These are phyloP conservation scores for Epipyxis sp. DNA, from an alignment of 108 stramenopile species.

Conservation along the genomic window DNA sequence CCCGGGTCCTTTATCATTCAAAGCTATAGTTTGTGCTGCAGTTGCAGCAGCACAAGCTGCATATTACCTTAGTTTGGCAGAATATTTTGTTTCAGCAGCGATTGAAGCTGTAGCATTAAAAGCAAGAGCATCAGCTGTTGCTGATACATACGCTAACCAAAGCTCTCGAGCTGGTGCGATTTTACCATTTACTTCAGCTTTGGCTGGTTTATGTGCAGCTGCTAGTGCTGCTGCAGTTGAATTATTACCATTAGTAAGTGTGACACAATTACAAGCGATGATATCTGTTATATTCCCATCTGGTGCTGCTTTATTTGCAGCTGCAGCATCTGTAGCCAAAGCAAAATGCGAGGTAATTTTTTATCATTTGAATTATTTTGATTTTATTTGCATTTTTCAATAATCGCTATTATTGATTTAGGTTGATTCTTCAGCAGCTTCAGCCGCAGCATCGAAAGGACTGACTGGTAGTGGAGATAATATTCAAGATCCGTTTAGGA, in stretches of 20 bases:
- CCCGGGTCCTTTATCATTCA: slow-evolving; percentile 67
- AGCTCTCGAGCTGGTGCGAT: slow-evolving; percentile 73
- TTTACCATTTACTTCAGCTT: slow-evolving; percentile 78
- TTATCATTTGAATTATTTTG: background rate
- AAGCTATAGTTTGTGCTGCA: slow-evolving; percentile 70
- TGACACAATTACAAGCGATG: slow-evolving; percentile 57
- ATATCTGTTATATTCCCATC: slow-evolving; percentile 62
- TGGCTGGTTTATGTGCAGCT: slow-evolving; percentile 75
- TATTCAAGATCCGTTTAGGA: background rate
- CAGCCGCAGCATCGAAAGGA: background rate
- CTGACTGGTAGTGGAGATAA: background rate
- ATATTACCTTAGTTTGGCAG: slow-evolving; percentile 67
- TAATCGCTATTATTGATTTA: background rate
- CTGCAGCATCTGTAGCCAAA: slow-evolving; percentile 80
- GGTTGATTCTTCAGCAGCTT: background rate
- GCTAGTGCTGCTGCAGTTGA: slow-evolving; percentile 81
- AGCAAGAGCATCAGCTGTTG: slow-evolving; percentile 70
- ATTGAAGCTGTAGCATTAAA: slow-evolving; percentile 80
- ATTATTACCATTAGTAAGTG: slow-evolving; percentile 45
- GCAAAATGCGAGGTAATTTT: slow-evolving; percentile 49
- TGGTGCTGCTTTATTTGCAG: slow-evolving; percentile 69
- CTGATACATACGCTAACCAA: slow-evolving; percentile 73
- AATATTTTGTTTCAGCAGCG: slow-evolving; percentile 65
- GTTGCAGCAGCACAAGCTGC: slow-evolving; percentile 77
- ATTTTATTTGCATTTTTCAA: background rate